Percentiles rank a stretch among this genome's conserved stretches.
Conservation (phyloP, 2,329 filamentous ascomycete genomes). For the Venturia pyrina region DNA sequence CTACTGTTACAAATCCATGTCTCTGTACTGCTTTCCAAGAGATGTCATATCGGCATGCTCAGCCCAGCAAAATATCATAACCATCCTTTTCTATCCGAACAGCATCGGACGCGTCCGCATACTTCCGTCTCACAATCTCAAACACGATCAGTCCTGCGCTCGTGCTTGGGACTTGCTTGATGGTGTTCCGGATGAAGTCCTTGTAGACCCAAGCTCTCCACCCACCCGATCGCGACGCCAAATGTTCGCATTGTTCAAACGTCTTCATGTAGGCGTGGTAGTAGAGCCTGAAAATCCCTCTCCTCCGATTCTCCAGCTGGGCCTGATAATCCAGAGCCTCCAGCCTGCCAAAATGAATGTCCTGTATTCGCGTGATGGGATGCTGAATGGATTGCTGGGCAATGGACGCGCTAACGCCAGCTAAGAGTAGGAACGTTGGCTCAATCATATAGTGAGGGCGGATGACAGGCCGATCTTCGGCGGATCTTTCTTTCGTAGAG, state of each 20-base stretch:
- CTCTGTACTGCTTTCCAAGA: background rate
- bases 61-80: constrained; percentile 58
- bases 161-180: constrained; percentile 66
- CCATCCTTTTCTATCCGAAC: constrained; percentile 47
- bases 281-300: constrained; percentile 53
- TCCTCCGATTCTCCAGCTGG: constrained; percentile 32
- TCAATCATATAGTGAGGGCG: constrained; percentile 67
- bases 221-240: constrained; percentile 49
- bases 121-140: constrained; percentile 64
- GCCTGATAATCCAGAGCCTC: constrained; percentile 59
- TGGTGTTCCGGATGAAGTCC: constrained; percentile 62
- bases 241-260: constrained; percentile 46
- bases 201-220: constrained; percentile 57
- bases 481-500: background rate
- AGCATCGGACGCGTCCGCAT: constrained; percentile 34
- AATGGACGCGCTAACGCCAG: constrained; percentile 59
- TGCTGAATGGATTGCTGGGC: constrained; percentile 61
- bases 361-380: constrained; percentile 60
- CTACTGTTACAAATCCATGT: background rate
- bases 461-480: constrained; percentile 41
- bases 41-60: constrained; percentile 13
- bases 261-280: constrained; percentile 63
- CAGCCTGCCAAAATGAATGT: constrained; percentile 62
- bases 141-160: constrained; percentile 71
- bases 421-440: constrained; percentile 59